Conservation (phyloP, 352 stramenopile species). For the Phytophthora litchii region DNA sequence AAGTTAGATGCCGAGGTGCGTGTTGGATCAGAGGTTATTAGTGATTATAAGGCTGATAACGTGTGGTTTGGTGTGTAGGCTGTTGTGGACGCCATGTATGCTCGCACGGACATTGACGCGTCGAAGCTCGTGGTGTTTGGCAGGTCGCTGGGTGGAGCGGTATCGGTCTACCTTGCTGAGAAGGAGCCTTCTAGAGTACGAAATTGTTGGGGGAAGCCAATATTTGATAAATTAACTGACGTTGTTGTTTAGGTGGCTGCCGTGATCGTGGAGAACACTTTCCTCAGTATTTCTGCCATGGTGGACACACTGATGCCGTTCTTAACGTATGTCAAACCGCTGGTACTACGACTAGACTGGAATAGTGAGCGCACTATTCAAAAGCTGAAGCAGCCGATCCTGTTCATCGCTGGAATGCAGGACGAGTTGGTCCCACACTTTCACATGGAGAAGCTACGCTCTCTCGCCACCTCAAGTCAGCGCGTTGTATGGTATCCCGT, state of each 20-base stretch:
- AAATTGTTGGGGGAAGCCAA: not conserved
- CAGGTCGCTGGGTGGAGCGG: conserved; percentile 90
- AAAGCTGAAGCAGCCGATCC: conserved; percentile 77
- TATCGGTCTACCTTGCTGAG: conserved; percentile 91
- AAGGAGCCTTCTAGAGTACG: conserved; percentile 69
- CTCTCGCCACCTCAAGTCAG: conserved; percentile 62
- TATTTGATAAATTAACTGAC: no score
- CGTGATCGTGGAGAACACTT: conserved; percentile 95
- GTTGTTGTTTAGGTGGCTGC: conserved; percentile 68
- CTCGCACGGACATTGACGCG: conserved; percentile 82
- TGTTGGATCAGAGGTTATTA: not conserved
- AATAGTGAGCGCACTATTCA: conserved; percentile 74
- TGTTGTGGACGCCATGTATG: conserved; percentile 77
- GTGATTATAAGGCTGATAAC: not conserved
- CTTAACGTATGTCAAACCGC: conserved; percentile 86
- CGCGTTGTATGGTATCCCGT: conserved; percentile 76
- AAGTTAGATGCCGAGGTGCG: conserved; percentile 91
- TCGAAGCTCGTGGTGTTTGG: conserved; percentile 93
- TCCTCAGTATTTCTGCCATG: conserved; percentile 93
- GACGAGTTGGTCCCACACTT: conserved; percentile 93
- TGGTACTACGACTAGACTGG: conserved; percentile 93
- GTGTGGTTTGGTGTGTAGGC: conserved; percentile 42
- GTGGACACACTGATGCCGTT: conserved; percentile 94
- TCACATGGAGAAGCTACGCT: conserved; percentile 87
- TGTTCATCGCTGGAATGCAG: conserved; percentile 91